Evolutionary conservation across 257 asterid genomes (phyloP).

Genomic region (Primulina huaijiensis): DNA sequence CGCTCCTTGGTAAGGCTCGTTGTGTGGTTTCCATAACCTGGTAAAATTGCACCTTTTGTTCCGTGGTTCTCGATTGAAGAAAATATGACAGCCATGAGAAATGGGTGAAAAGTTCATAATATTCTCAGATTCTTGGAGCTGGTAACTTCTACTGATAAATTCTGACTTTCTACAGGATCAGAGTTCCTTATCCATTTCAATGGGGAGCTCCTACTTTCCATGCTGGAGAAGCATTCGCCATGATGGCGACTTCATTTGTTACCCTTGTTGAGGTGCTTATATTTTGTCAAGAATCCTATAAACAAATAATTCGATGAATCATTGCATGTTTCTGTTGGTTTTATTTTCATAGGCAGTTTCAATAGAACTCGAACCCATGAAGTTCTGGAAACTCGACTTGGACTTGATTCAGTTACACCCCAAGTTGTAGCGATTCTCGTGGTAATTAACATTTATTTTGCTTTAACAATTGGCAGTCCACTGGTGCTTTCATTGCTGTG

Average conservation of each 20-base stretch:
- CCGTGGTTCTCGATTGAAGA: neutral
- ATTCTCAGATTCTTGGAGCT: neutral
- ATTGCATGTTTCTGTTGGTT: neutral
- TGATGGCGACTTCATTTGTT: constrained; percentile 92
- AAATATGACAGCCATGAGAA: neutral
- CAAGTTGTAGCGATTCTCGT: neutral
- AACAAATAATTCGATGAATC: neutral
- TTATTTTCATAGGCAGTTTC: neutral
- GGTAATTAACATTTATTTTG: neutral
- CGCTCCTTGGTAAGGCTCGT: constrained; percentile 70
- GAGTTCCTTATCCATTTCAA: constrained; percentile 90
- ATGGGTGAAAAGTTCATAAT: too few species aligned
- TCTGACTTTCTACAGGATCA: constrained; percentile 6
- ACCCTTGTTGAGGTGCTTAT: constrained; percentile 75
- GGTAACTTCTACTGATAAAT: neutral
- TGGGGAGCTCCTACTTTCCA: constrained; percentile 93
- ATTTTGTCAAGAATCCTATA: neutral
- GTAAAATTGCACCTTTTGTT: neutral
- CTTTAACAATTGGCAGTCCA: constrained; percentile 49
- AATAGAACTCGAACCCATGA: neutral
- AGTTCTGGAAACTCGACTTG: neutral
- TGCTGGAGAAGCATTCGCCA: constrained; percentile 95
- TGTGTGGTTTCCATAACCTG: neutral
- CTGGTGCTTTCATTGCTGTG: constrained; percentile 86
- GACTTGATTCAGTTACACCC: neutral